Base-by-base conservation (phyloP, 2,329 filamentous ascomycete genomes). In the Aureobasidium leucospermi region DNA sequence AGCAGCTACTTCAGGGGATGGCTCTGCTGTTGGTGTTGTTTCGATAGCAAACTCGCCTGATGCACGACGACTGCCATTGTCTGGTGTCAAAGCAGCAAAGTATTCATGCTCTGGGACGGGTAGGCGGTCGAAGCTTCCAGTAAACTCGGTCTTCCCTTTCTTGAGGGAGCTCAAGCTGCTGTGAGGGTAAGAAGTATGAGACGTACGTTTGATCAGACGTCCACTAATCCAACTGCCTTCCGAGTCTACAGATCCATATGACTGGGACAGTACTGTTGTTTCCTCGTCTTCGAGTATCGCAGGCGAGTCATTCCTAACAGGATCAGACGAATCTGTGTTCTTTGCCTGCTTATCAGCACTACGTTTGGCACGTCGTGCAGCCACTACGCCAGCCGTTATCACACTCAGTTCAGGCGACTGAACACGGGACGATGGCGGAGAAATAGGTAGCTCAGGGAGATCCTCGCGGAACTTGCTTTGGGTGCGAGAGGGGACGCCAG, bases 201-300 rank as follows among this genome's bases (percentile, higher is more conserved):
- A 80, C 60, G 70, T 72, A 46, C 75, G 74, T 70, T 80, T 75
- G 65, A 79, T 71, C 63, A 81, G 78, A 60, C 86, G 85, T 15
- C 93, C 91, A 3, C 91, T 94, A 1, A 99, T 85, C 94, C 94
- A 99, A 0, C 92, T 96, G 4, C 84, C 94, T 75, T 99, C 94
- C 0, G 92, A 96, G 69, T 96, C 94, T 61, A 97, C 90, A 0
- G 92, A 96, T 1, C 91, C 94, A 16, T 97, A 80, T 0, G 93
- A 97, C 71, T 92, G 87, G 32, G 91, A 90, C 69, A 91, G 74
- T 16, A 46, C 42, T 34, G 32, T 16, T 9, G 52, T 46, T 13
- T 48, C 55, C n/a, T 39, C 43, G 15, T 58, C 42, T 47, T 58
- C 55, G 7, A 43, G 2, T 10, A 47, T 48, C 4, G 42, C 55